Evolutionary conservation across 2,329 filamentous ascomycete genomes (phyloP).

Genomic region (Monosporascus ibericus): DNA sequence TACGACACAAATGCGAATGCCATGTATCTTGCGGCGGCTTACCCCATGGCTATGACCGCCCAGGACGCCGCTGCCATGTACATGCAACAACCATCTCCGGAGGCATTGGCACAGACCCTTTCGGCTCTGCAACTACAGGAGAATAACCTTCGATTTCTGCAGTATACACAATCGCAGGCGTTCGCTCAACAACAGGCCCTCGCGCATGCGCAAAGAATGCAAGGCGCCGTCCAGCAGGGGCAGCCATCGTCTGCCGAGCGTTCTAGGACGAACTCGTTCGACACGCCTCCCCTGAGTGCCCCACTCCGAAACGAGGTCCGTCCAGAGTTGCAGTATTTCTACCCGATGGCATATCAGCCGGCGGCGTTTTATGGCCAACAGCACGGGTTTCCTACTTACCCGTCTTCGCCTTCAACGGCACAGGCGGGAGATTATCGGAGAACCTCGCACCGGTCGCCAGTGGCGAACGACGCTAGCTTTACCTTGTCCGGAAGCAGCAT

Average conservation of each 20-base stretch:
- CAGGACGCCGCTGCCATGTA: conserved; percentile 45
- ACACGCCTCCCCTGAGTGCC: conserved; percentile 54
- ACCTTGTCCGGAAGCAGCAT: conserved; percentile 47
- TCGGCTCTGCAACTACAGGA: conserved; percentile 41
- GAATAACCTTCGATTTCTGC: conserved; percentile 37
- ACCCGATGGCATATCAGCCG: conserved; percentile 35
- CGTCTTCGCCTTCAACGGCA: conserved; percentile 46
- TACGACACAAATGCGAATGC: conserved; percentile 39
- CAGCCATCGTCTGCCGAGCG: conserved; percentile 39
- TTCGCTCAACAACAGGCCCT: conserved; percentile 37
- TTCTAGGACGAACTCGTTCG: conserved; percentile 57
- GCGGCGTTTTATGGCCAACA: conserved; percentile 39
- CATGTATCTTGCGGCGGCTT: conserved; percentile 32
- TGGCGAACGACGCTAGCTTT: conserved; percentile 41
- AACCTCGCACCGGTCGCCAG: conserved; percentile 48
- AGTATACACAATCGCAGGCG: conserved; percentile 40
- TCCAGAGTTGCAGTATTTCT: conserved; percentile 47
- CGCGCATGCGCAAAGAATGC: conserved; percentile 38
- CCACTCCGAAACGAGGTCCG: conserved; percentile 50
- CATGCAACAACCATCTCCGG: conserved; percentile 34
- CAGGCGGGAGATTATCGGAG: conserved; percentile 48
- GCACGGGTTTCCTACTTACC: conserved; percentile 46
- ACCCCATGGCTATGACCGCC: conserved; percentile 34
- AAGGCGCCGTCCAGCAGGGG: conserved; percentile 26
- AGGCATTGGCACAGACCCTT: conserved; percentile 36